Percentiles rank a stretch among this genome's conserved stretches.
These are phyloP conservation scores for Boletus tomentosulus DNA, from an alignment of 768 basidiomycete species.

Conservation along the genomic window DNA sequence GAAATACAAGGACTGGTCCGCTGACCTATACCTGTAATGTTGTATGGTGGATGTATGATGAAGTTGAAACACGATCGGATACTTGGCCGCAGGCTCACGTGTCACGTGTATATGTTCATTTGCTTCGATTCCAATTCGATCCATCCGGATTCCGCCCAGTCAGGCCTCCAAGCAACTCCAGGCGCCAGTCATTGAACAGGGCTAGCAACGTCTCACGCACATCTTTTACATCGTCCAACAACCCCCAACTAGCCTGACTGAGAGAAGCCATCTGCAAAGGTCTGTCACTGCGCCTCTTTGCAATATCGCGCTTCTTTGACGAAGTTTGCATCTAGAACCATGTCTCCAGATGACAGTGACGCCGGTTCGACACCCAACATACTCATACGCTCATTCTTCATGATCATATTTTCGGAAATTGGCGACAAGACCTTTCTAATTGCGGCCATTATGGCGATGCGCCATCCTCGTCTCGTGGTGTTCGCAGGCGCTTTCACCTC, in stretches of 20 bases:
- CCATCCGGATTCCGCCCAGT: too few species aligned
- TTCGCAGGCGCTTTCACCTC: conserved; percentile 88
- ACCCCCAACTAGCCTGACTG: background rate
- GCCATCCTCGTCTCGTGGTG: conserved; percentile 81
- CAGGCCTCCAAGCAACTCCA: too few species aligned
- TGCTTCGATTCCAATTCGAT: background rate
- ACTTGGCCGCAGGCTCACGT: too few species aligned
- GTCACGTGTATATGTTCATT: background rate
- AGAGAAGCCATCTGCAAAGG: background rate
- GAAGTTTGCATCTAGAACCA: conserved; percentile 5
- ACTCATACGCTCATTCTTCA: conserved; percentile 73
- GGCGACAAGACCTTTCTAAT: conserved; percentile 94
- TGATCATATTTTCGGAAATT: conserved; percentile 92
- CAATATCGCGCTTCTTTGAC: background rate
- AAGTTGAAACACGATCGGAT: too few species aligned
- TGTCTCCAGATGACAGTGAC: conserved; percentile 17
- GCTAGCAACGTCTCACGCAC: background rate
- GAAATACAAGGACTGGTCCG: conserved; percentile 22
- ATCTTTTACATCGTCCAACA: background rate
- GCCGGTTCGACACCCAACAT: conserved; percentile 35
- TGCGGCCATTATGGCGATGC: conserved; percentile 90
- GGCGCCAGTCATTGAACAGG: background rate
- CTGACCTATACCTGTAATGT: conserved; percentile 20
- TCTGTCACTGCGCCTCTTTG: background rate
- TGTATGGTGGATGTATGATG: background rate